These are phyloP conservation scores for Tuber indicum DNA, from an alignment of 495 filamentous ascomycete species.

Conservation along the genomic window DNA sequence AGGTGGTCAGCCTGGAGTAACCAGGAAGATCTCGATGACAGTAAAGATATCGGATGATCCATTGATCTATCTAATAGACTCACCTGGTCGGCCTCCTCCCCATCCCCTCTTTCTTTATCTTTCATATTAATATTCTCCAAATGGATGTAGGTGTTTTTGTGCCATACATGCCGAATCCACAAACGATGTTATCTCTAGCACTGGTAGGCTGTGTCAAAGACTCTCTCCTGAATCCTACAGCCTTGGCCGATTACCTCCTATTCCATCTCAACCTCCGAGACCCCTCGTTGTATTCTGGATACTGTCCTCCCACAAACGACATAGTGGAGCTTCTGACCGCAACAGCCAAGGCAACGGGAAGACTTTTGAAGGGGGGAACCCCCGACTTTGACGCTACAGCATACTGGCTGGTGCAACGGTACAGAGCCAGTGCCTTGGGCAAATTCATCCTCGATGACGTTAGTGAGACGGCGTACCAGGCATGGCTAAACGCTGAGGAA, in stretches of 20 bases:
- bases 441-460: conserved; percentile 76
- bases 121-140: not conserved
- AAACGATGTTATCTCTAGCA: conserved; percentile 87
- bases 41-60: conserved; percentile 69
- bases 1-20: conserved; percentile 82
- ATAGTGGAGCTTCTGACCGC: conserved; percentile 59
- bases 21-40: conserved; percentile 70
- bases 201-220: conserved; percentile 89
- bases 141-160: conserved; percentile 66
- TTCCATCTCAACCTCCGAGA: conserved; percentile 67
- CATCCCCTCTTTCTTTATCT: not conserved
- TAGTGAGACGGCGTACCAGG: conserved; percentile 50
- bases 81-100: conserved; percentile 45
- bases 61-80: conserved; percentile 63
- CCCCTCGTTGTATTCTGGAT: conserved; percentile 52
- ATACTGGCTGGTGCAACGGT: conserved; percentile 76
- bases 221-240: conserved; percentile 64
- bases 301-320: conserved; percentile 74
- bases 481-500: conserved; percentile 45
- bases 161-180: conserved; percentile 75
- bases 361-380: conserved; percentile 65
- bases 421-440: conserved; percentile 69
- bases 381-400: conserved; percentile 69
- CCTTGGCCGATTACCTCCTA: conserved; percentile 80
- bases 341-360: conserved; percentile 66